These are phyloP conservation scores for Rhynchospora breviuscula DNA, from an alignment of 176 grass and related monocot genomes.

Conservation along the genomic window DNA sequence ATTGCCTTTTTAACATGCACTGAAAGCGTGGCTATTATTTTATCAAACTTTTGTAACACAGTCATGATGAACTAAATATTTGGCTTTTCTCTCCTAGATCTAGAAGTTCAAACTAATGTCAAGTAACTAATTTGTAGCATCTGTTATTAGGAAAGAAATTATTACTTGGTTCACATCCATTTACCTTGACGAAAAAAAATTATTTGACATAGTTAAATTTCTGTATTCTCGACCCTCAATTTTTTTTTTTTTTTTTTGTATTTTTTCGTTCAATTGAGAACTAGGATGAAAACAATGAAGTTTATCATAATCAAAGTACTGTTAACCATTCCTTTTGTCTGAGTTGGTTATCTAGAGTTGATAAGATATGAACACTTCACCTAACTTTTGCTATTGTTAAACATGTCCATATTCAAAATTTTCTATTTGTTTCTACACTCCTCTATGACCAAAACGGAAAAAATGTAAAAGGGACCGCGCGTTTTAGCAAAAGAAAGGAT, in stretches of 20 bases:
- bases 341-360: not conserved
- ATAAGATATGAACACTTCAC: not conserved
- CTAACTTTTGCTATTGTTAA: slow-evolving; percentile 7
- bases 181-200: too few relatives aligned
- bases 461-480: not conserved
- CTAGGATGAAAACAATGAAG: not conserved
- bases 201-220: too few relatives aligned
- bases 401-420: not conserved
- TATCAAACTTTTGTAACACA: not conserved
- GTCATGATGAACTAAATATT: too few relatives aligned
- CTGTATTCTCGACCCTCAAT: not conserved
- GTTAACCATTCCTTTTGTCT: not conserved
- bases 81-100: too few relatives aligned
- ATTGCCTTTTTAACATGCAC: not conserved
- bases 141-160: too few relatives aligned
- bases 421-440: not conserved
- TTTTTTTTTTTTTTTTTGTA: not conserved
- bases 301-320: not conserved
- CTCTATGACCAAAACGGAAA: not conserved
- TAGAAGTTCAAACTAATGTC: too few relatives aligned
- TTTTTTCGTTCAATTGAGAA: not conserved
- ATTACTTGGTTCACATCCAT: too few relatives aligned
- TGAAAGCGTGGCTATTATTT: not conserved
- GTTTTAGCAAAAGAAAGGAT: not conserved
- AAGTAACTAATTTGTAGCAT: too few relatives aligned